Percentiles rank a stretch among this genome's conserved stretches.
Evolutionary conservation across 108 stramenopile genomes (phyloP).

Genomic region (Conticribra guillardii): DNA sequence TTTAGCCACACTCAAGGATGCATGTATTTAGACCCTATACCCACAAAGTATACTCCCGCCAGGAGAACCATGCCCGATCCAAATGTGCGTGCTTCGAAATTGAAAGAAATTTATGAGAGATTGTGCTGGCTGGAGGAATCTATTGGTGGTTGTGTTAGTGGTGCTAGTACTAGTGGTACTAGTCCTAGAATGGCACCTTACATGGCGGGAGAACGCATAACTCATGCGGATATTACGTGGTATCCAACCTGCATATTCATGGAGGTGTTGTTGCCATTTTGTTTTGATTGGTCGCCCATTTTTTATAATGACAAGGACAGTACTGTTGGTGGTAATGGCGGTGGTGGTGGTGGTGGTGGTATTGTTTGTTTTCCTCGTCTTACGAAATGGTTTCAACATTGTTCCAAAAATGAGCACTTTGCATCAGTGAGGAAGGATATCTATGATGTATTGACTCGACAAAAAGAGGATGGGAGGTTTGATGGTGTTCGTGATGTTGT

Average conservation of each 20-base stretch:
- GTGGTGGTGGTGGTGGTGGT: too few species aligned
- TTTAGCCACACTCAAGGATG: constrained; percentile 62
- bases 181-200: too few species aligned
- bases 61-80: constrained; percentile 46
- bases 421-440: constrained; percentile 35
- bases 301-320: too few species aligned
- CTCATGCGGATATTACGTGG: constrained; percentile 61
- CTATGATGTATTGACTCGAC: constrained; percentile 8
- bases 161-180: too few species aligned
- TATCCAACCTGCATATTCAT: constrained; percentile 60
- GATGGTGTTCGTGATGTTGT: constrained; percentile 29
- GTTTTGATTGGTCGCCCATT: constrained; percentile 49
- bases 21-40: constrained; percentile 55
- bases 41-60: constrained; percentile 39
- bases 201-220: constrained; percentile 44
- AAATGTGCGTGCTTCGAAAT: constrained; percentile 41
- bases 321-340: too few species aligned
- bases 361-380: constrained; percentile 30
- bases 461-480: constrained; percentile 40
- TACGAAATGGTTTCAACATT: constrained; percentile 36
- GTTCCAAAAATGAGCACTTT: constrained; percentile 39
- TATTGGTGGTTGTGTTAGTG: constrained; percentile 3
- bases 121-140: constrained; percentile 46
- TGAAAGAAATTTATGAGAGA: constrained; percentile 52
- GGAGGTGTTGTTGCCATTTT: constrained; percentile 50